phyloP scores from a whole-genome alignment of 306 rosid genomes.

The Citrullus colocynthis region DNA sequence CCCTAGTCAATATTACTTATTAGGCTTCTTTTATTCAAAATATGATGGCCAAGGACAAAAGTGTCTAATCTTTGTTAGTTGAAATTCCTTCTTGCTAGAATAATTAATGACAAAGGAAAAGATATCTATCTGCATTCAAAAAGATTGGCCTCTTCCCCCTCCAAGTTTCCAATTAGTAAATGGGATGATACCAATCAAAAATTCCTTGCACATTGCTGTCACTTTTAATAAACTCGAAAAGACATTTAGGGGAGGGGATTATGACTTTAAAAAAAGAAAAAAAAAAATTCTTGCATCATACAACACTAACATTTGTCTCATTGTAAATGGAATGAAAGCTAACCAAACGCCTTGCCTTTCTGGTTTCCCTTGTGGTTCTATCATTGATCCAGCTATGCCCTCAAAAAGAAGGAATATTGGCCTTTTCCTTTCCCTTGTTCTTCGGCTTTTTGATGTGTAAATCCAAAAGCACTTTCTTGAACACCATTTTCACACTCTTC shows the following conservation, averaged over 20 bases:
- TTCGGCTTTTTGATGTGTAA: background rate
- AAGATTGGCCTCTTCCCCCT: background rate
- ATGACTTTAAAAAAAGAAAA: background rate
- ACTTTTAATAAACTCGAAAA: background rate
- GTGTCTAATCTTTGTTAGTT: background rate
- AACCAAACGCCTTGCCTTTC: background rate
- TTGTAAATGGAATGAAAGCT: slow-evolving; percentile 4
- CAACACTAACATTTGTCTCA: background rate
- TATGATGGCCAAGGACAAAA: background rate
- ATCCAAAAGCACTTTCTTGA: background rate
- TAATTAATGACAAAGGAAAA: background rate
- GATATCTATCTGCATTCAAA: background rate
- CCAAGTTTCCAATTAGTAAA: background rate
- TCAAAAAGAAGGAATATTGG: slow-evolving; percentile 1
- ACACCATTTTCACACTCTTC: background rate
- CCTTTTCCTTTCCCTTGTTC: background rate
- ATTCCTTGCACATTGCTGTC: background rate
- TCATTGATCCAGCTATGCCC: slow-evolving; percentile 1
- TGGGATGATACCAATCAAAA: slow-evolving; percentile 2
- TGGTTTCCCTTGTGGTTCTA: background rate
- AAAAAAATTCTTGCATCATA: background rate
- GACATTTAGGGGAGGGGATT: slow-evolving; percentile 5
- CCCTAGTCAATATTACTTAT: background rate
- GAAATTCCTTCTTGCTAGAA: slow-evolving; percentile 1
- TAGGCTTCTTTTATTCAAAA: background rate